Base-by-base conservation (phyloP, 2,329 filamentous ascomycete species). In the Colletotrichum sidae region DNA sequence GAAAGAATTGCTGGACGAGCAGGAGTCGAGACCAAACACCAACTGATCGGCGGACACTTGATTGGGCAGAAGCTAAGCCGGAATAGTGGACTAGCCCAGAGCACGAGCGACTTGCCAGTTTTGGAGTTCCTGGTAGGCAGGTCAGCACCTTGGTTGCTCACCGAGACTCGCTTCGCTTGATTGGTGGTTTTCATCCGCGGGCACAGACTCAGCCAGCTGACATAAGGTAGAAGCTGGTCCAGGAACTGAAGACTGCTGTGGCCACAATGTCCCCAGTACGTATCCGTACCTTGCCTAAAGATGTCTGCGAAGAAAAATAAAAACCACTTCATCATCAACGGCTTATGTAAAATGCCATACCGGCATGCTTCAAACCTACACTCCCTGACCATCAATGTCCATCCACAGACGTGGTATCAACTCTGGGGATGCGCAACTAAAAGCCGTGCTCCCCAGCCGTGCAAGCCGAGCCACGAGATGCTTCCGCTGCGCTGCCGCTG, bases 401-500 rank as follows among this genome's bases (percentile, higher is more conserved):
- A 25, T 25, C 38, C 51, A 57, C 46, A 25, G 11, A 39, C 13
- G 33, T 50, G 38, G 44, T 42, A 65, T 41, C 51, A 37, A 38
- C 47, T 53, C 63, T 63, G 58, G 63, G 62, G 63, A 66, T 66
- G 37, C 12, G 25, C 15, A 47, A 35, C 34, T 44, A 33, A 25
- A 34, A 25, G 49, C 34, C 44, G 25, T 25, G 25, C 25, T 25
- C 38, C 51, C 62, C 46, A 25, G 11, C 46, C 13, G 38, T 50
- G 44, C 50, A 49, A 65, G 39, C 46, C 51, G 41, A 38, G 53
- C 58, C 63, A 66, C 63, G 63, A 63, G 63, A 66, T 66, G 37
- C 12, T 33, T 4, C 4, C 25, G 25, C 25, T 25, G 25, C 25
- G 25, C 25, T 25, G 25, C 25, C 25, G 25, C 25, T 25, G 25